Evolutionary conservation across 306 rosid species (phyloP), one percentile per base, ranked within the genome.

Genomic region (Canavalia ensiformis): DNA sequence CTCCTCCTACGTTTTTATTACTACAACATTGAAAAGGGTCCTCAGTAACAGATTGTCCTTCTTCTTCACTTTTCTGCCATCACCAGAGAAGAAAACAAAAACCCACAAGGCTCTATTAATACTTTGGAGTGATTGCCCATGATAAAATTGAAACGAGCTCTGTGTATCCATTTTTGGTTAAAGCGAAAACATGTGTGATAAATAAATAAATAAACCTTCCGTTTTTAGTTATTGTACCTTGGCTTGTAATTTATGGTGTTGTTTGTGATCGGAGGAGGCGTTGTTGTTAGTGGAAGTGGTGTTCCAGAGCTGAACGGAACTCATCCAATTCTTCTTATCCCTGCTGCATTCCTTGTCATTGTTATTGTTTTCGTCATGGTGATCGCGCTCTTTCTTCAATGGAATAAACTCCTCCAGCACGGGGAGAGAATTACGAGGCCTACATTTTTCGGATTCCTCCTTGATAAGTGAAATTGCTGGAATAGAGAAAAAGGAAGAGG

Each of bases 271-370:
- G 46, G 25, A 74, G 44, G 84, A 70, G 44, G 82, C 39, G 74
- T 75, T 82, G 37, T 49, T 42, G 59, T 68, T 79, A 10, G 65
- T 66, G 8, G 73, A 78, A 37, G 86, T 78, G 76, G 51, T 80
- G 76, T 87, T 91, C 98, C 99, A 95, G 0, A 95, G 92, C 94
- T 93, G 98, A 75, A 95, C 97, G 28, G 99, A 93, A 79, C 98
- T 95, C 99, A 95, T 89, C 99, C 99, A 95, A 65, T 85, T 90
- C 92, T 86, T 93, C 92, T 95, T 95, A 78, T 95, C 99, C 72
- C 79, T 85, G 79, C 73, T 83, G 83, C 78, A 87, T 82, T 92
- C 97, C 29, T 84, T 89, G 13, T 92, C 88, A 41, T 56, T 47
- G 13, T 29, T 3, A 70, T 80, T 10, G 10, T 65, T 52, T 52